Conservation (phyloP, 176 grass and related monocot species). For the Rhynchospora pubera region DNA sequence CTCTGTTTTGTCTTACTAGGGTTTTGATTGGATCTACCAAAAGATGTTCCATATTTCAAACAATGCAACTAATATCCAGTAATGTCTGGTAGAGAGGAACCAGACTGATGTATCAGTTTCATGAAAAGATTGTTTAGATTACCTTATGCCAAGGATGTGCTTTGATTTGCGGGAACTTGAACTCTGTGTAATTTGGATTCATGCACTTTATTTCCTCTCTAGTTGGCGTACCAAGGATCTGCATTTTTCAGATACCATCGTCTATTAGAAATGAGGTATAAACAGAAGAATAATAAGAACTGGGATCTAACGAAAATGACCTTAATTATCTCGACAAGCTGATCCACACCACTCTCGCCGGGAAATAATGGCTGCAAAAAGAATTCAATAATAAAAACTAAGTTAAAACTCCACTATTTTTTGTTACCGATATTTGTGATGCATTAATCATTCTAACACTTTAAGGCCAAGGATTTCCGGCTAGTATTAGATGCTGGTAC, state of each 20-base stretch:
- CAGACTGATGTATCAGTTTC: neutral
- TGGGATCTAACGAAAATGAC: slow-evolving; percentile 15
- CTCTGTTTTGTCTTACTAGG: neutral
- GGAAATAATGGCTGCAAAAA: slow-evolving; percentile 60
- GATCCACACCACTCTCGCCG: slow-evolving; percentile 70
- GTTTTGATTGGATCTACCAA: neutral
- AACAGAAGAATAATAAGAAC: neutral
- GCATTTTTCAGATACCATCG: neutral
- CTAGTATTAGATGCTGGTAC: neutral
- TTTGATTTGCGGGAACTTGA: slow-evolving; percentile 70
- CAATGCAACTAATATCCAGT: neutral
- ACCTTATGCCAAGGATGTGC: slow-evolving; percentile 70
- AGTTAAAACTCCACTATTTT: neutral
- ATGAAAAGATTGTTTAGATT: neutral
- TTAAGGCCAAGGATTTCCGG: neutral
- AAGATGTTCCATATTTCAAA: neutral
- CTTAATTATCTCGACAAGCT: slow-evolving; percentile 80
- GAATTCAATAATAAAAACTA: neutral
- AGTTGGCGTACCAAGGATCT: slow-evolving; percentile 58
- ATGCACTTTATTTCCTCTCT: slow-evolving; percentile 76
- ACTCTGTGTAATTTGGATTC: slow-evolving; percentile 60
- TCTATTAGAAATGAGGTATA: neutral
- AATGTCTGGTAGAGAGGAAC: neutral
- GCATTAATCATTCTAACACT: neutral
- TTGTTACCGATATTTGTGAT: neutral